These are phyloP conservation scores for Globisporangium middletonii DNA, from an alignment of 352 stramenopile genomes.

Conservation along the genomic window DNA sequence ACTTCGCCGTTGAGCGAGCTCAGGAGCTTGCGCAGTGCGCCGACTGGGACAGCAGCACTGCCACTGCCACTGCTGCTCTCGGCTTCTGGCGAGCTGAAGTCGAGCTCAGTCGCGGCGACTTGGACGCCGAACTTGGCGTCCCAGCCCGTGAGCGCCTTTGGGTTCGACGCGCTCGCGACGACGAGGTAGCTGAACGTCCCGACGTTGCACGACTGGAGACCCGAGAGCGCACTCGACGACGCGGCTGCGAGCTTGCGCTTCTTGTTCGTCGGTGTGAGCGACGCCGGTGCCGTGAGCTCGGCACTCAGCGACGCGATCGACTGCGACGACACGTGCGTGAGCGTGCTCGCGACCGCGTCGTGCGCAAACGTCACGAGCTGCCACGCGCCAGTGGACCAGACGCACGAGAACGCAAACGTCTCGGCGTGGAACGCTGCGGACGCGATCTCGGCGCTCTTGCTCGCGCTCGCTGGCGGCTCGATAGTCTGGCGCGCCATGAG, in stretches of 20 bases:
- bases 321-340: slow-evolving; percentile 38
- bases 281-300: slow-evolving; percentile 12
- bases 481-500: slow-evolving; percentile 31
- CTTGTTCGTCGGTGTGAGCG: slow-evolving; percentile 34
- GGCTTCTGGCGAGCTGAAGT: slow-evolving; percentile 17
- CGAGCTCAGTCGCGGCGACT: slow-evolving; percentile 44
- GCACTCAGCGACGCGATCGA: slow-evolving; percentile 28
- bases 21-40: slow-evolving; percentile 40
- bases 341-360: slow-evolving; percentile 34
- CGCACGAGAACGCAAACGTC: slow-evolving; percentile 62
- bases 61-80: slow-evolving; percentile 19
- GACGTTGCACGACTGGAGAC: slow-evolving; percentile 33
- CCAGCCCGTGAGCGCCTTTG: slow-evolving; percentile 47
- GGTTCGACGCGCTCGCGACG: slow-evolving; percentile 24
- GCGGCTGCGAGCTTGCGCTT: slow-evolving; percentile 48
- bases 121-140: slow-evolving; percentile 74
- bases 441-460: slow-evolving; percentile 18
- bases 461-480: background rate
- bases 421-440: slow-evolving; percentile 66
- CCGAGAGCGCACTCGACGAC: background rate
- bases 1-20: slow-evolving; percentile 51
- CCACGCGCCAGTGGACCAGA: slow-evolving; percentile 54
- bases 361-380: slow-evolving; percentile 40
- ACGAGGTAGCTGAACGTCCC: slow-evolving; percentile 59
- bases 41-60: slow-evolving; percentile 14